These are phyloP conservation scores for Forsythia viridissima DNA, from an alignment of 257 asterid genomes.

Conservation along the genomic window DNA sequence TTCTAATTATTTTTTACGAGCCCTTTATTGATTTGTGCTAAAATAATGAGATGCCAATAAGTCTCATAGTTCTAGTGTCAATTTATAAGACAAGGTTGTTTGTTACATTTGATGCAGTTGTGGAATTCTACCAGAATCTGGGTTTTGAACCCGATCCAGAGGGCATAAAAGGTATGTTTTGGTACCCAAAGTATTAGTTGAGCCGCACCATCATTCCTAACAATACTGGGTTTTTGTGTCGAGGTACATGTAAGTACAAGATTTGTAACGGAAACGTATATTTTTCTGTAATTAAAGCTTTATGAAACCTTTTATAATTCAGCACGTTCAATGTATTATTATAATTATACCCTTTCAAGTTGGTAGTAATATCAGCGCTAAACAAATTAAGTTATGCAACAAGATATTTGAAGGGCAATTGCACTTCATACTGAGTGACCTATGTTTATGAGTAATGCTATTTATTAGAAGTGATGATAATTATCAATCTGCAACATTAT, in stretches of 20 bases:
- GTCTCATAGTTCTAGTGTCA: background rate
- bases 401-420: background rate
- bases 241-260: background rate
- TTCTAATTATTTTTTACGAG: background rate
- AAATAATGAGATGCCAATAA: background rate
- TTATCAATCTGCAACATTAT: no score
- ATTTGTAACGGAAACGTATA: background rate
- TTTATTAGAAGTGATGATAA: no score
- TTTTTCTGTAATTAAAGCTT: background rate
- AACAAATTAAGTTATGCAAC: no score
- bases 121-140: conserved; percentile 81
- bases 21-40: background rate
- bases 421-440: background rate
- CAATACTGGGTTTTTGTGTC: background rate
- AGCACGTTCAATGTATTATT: no score
- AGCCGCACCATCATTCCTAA: conserved; percentile 2
- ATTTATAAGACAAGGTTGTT: background rate
- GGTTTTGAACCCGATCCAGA: conserved; percentile 94
- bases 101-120: conserved; percentile 57
- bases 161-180: conserved; percentile 98
- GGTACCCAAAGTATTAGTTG: conserved; percentile 80
- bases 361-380: no score
- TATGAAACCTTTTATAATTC: background rate
- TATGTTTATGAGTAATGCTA: no score
- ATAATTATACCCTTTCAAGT: no score